Base-by-base conservation (phyloP, 2,329 filamentous ascomycete species). In the Thermothelomyces thermophilus region DNA sequence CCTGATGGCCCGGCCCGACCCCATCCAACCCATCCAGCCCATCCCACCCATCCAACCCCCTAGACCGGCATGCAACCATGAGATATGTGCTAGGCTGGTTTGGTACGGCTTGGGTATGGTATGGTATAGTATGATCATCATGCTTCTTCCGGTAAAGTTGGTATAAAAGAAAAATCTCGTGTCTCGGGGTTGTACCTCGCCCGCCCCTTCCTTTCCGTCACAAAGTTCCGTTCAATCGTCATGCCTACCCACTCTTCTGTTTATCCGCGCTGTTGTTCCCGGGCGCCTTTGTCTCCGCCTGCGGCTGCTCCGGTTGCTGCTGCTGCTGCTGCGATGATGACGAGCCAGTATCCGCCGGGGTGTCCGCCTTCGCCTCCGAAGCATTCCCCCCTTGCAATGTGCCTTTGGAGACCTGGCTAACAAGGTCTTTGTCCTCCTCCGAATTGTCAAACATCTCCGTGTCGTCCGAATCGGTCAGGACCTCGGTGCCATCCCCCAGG, bases 401-500 rank as follows among this genome's bases (percentile, higher is more conserved):
- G 52, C 73, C 74, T 72, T 87, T 90, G 65, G 81, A 79, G 54
- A 93, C 86, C 72, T 95, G 89, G 67, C 85, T 90, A 58, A 81
- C 84, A 56, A 90, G 76, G 65, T 95, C 90, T 67, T 88, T 87
- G 64, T 94, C 87, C 64, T 94, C 88, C 66, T 89, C 86, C 62
- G 73, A 69, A 64, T 90, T 84, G 68, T 96, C 89, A 70, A 96
- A 95, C 84, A 95, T 91, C 63, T 95, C 90, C 57, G 86, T 83
- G 65, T 96, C 90, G 69, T 90, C 84, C 66, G 86, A 86, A 69
- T 93, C 89, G 60, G 88, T 89, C 64, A 90, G 76, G 66, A 95
- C 82, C 74, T 96, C 90, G 63, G 89, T 95, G 63, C 91, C 93
- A 73, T 97, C 90, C 59, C 91, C 90, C 60, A 98, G 80, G 66